Evolutionary conservation across 2,329 filamentous ascomycete species (phyloP).

Genomic region (Didymella lethalis): DNA sequence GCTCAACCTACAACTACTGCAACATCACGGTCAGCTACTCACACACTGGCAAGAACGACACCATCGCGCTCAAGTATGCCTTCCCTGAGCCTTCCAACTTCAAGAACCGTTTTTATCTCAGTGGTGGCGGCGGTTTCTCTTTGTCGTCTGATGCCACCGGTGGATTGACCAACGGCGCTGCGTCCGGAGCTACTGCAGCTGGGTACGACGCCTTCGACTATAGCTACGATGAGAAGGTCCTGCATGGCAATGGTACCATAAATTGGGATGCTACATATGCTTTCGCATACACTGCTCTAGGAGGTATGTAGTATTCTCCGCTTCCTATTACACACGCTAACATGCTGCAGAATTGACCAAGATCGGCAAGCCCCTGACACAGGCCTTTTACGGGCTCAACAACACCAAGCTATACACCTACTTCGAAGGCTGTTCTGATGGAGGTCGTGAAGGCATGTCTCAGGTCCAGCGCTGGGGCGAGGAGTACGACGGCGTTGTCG

Average conservation of each 20-base stretch:
- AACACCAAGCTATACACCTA: slow-evolving; percentile 54
- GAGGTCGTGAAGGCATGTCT: slow-evolving; percentile 59
- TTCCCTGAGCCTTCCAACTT: slow-evolving; percentile 55
- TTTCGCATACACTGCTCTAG: slow-evolving; percentile 61
- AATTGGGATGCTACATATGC: slow-evolving; percentile 61
- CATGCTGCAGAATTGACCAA: slow-evolving; percentile 55
- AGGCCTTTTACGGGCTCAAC: slow-evolving; percentile 49
- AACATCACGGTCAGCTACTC: slow-evolving; percentile 59
- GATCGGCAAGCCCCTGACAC: slow-evolving; percentile 56
- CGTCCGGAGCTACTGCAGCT: slow-evolving; percentile 59
- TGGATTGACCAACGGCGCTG: slow-evolving; percentile 58
- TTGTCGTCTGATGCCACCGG: slow-evolving; percentile 46
- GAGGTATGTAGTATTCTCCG: slow-evolving; percentile 21
- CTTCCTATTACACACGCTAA: neutral
- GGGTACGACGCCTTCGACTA: slow-evolving; percentile 60
- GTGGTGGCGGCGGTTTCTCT: slow-evolving; percentile 56
- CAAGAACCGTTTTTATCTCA: slow-evolving; percentile 57
- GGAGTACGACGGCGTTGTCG: slow-evolving; percentile 57
- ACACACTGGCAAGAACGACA: slow-evolving; percentile 49
- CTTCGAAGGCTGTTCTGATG: slow-evolving; percentile 64
- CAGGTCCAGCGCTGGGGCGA: slow-evolving; percentile 62
- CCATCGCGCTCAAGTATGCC: slow-evolving; percentile 47
- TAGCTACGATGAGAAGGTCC: slow-evolving; percentile 46
- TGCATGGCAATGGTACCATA: slow-evolving; percentile 57
- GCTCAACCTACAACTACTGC: slow-evolving; percentile 49